Base-by-base conservation (phyloP, 1,284 basidiomycete species). In the Ustilago cynodontis region DNA sequence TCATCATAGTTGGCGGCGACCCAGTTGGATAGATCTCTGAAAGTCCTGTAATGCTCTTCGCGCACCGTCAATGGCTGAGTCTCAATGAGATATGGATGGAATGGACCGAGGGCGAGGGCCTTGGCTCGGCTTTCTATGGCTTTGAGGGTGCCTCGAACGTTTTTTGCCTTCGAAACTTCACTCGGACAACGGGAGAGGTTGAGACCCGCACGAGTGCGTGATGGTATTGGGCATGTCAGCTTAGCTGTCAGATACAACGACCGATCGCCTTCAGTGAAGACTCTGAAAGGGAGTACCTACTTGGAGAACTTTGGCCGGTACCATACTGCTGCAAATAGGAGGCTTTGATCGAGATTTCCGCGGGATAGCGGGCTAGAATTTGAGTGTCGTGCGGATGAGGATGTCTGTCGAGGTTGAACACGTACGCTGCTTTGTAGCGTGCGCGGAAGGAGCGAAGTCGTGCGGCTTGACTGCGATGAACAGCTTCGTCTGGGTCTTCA, bases 401-500 rank as follows among this genome's bases (percentile, higher is more conserved):
- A 31, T 39, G n/a, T 20, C 29, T 16, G 2, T 2, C 9, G 29
- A 53, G 5, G 16, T 18, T 10, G 33, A 50, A n/a, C 35, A 45
- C 18, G 28, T 49, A 52, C 0, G 9, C 18, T 24, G 6, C 1
- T 9, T 22, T 35, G 49, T 66, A 66, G 1, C 37, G 35, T 1
- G 28, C n/a, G 22, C 51, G 29, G 50, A 59, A 51, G 1, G 8
- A 24, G 14, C 7, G 24, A 3, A 59, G 43, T 5, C 13, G 8
- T 1, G 22, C 10, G 1, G 5, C 5, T 3, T 10, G 11, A 24
- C 16, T 35, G 33, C 59, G 65, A 26, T 26, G 3, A 20, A 13
- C 13, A 5, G 35, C 65, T 16, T 67, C 65, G 9, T 29, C 35
- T 4, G 65, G 65, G 24, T 60, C 59, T 31, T 67, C 59, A 20